Conservation (phyloP, 2,329 filamentous ascomycete species). For the Drechslerella stenobrocha region DNA sequence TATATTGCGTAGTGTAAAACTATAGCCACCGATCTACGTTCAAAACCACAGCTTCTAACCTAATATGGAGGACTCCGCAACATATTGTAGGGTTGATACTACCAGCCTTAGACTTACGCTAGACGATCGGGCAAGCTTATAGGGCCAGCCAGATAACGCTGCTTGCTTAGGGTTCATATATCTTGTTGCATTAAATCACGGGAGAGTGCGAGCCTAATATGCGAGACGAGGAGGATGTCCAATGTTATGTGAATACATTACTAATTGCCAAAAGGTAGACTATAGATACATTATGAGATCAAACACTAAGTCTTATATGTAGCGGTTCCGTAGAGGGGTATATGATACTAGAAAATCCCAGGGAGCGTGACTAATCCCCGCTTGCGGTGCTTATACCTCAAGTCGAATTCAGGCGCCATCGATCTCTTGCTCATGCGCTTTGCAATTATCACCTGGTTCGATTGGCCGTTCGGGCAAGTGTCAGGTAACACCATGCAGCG, state of each 20-base stretch:
- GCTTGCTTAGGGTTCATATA: not conserved
- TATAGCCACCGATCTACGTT: too few relatives aligned
- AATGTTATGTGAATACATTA: constrained; percentile 3
- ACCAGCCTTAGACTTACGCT: too few relatives aligned
- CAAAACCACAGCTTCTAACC: too few relatives aligned
- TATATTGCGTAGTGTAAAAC: too few relatives aligned
- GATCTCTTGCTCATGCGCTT: constrained; percentile 12
- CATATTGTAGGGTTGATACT: too few relatives aligned
- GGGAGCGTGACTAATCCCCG: not conserved
- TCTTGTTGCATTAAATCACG: not conserved
- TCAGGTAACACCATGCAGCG: constrained; percentile 32
- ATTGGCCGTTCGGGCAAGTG: constrained; percentile 29
- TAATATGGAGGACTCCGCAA: too few relatives aligned
- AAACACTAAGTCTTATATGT: not conserved
- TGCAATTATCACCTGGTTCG: constrained; percentile 12
- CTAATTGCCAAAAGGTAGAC: not conserved
- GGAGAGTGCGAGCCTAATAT: not conserved
- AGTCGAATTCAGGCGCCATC: constrained; percentile 25
- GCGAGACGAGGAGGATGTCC: not conserved
- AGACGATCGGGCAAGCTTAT: too few relatives aligned
- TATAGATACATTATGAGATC: constrained; percentile 7
- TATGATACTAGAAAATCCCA: not conserved
- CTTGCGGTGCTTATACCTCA: constrained; percentile 18
- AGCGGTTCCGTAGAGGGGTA: not conserved
- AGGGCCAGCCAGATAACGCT: not conserved